Percentiles rank a stretch among this genome's conserved stretches.
These are phyloP conservation scores for Hyphopichia burtonii DNA, from an alignment of 1,139 yeast species.

Conservation along the genomic window DNA sequence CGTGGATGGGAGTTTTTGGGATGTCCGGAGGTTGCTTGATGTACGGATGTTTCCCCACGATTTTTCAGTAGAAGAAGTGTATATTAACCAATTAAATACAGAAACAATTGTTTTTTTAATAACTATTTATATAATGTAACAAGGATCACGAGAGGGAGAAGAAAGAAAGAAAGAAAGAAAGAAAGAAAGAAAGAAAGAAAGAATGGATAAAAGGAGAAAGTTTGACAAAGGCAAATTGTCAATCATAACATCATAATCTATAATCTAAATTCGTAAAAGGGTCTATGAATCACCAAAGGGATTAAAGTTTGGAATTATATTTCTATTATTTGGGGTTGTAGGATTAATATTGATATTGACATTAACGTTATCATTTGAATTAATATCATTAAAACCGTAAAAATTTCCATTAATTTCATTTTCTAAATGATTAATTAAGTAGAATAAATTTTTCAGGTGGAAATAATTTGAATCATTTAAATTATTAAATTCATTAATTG, in stretches of 20 bases:
- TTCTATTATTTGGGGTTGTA: constrained; percentile 3
- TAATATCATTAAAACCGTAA: constrained; percentile 32
- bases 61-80: no score
- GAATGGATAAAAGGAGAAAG: no score
- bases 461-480: constrained; percentile 40
- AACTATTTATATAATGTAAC: not conserved
- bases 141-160: not conserved
- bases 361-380: not conserved
- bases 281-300: constrained; percentile 26
- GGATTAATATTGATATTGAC: not conserved
- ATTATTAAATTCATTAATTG: constrained; percentile 36
- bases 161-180: not conserved
- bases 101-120: not conserved
- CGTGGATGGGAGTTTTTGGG: no score
- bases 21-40: no score
- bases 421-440: constrained; percentile 33
- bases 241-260: not conserved
- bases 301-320: constrained; percentile 27
- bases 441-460: constrained; percentile 41
- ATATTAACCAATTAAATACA: no score
- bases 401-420: constrained; percentile 39
- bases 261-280: not conserved
- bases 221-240: no score
- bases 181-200: no score
- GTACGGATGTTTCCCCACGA: no score